Conservation (phyloP, 108 stramenopile genomes). For the Poteriospumella lacustris region DNA sequence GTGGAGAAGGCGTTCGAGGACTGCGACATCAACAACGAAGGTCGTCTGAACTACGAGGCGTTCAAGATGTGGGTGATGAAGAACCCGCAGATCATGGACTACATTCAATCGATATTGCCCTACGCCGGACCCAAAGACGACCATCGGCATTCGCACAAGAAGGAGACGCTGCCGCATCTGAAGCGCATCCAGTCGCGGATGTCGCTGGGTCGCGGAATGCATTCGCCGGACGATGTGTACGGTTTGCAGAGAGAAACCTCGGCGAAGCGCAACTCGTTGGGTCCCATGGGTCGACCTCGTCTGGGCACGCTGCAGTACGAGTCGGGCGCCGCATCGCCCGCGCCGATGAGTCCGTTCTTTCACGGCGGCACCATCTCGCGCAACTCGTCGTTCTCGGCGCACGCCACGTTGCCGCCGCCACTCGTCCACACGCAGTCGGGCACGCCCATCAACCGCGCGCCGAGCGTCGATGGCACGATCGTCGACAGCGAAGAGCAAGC, state of each 20-base stretch:
- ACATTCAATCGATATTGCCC: slow-evolving; percentile 43
- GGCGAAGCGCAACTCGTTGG: too few relatives aligned
- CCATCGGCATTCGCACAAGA: neutral
- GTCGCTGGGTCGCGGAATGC: too few relatives aligned
- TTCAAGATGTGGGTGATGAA: slow-evolving; percentile 45
- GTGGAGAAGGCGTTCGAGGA: slow-evolving; percentile 51
- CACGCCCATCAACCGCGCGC: too few relatives aligned
- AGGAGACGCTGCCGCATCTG: neutral
- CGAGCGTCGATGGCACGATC: too few relatives aligned
- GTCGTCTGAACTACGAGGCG: slow-evolving; percentile 46
- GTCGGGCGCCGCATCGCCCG: neutral
- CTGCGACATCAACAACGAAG: slow-evolving; percentile 55
- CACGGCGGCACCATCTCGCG: neutral
- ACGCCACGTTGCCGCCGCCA: too few relatives aligned
- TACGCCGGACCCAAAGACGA: slow-evolving; percentile 34
- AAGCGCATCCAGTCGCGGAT: neutral
- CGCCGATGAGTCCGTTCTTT: neutral
- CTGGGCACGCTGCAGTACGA: too few relatives aligned
- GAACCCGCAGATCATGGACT: slow-evolving; percentile 41
- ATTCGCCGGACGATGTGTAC: too few relatives aligned
- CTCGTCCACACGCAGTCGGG: too few relatives aligned
- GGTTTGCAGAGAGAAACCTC: too few relatives aligned
- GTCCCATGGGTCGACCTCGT: too few relatives aligned
- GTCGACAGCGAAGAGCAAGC: too few relatives aligned
- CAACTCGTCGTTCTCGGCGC: neutral